Evolutionary conservation across 352 stramenopile species (phyloP), one percentile per base, ranked within the genome.

Genomic region (Phytopythium mirpurense): DNA sequence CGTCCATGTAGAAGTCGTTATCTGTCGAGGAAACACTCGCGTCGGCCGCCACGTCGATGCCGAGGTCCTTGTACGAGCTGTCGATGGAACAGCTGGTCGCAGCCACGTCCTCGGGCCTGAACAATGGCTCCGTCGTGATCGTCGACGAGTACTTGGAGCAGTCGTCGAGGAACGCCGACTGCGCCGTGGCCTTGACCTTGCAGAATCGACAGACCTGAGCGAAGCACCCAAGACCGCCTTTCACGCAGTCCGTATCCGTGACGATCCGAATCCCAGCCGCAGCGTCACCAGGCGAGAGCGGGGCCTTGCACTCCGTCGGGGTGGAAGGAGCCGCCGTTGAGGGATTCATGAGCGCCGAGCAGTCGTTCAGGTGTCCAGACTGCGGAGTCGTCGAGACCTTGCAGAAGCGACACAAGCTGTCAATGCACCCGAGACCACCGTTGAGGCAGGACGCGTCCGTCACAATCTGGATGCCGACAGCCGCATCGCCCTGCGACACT

Each of bases 391-490:
- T 46, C 12, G 23, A 19, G 14, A 46, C 23, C 26, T 76, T 76
- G 57, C 70, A 79, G 45, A 74, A 76, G 18, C 70, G 70, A 51
- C 70, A 79, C 14, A 76, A 35, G n/a, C 51, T 29, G 15, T 72
- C 58, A 21, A 76, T 59, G 37, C 69, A 78, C 14, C 69, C 67
- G 11, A 73, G 21, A 27, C 69, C 67, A 10, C 66, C 69, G n/a
- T 21, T 60, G 2, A 35, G 29, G 44, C 69, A 79, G 3, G 51
- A 44, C 3, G 52, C 35, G 14, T 79, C 69, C 1, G 63, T 61
- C 35, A 61, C 34, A 32, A 67, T 64, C 21, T 59, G 52, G 51
- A 70, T 67, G 11, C 59, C 55, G n/a, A 55, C 54, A 1, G 59
- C 60, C 26, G 59, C 59, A n/a, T 67, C 63, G 26, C 63, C 59